Conservation (phyloP, 371 early-diverging fungal genomes). For the Apophysomyces trapeziformis region DNA sequence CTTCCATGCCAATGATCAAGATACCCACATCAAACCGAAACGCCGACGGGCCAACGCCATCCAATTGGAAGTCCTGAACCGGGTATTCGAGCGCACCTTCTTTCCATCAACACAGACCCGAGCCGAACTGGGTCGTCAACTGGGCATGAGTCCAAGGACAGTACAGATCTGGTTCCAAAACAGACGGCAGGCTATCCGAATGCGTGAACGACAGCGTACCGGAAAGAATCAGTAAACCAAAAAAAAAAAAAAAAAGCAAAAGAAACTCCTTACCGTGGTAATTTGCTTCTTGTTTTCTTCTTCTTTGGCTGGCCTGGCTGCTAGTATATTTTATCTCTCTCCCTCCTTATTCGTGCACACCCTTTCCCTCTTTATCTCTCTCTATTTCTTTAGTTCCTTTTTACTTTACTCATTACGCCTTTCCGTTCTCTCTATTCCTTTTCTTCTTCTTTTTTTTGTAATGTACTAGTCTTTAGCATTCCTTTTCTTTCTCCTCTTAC, state of each 20-base stretch:
- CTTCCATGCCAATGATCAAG: neutral
- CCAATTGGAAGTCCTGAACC: conserved; percentile 54
- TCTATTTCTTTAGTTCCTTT: neutral
- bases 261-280: neutral
- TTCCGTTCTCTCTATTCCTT: neutral
- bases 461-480: neutral
- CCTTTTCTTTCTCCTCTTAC: neutral
- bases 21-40: conserved; percentile 37
- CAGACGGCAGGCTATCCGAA: conserved; percentile 69
- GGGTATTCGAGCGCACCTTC: conserved; percentile 58
- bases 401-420: neutral
- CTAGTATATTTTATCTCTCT: neutral
- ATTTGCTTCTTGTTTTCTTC: neutral
- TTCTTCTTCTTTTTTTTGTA: neutral
- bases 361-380: neutral
- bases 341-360: neutral
- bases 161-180: conserved; percentile 98
- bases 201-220: conserved; percentile 48
- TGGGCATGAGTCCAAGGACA: conserved; percentile 80
- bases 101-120: conserved; percentile 77
- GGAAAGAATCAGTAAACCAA: conserved; percentile 16
- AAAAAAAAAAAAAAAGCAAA: neutral
- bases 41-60: conserved; percentile 48
- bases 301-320: neutral
- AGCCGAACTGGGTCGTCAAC: conserved; percentile 77